Evolutionary conservation across 1,139 yeast species (phyloP).

Genomic region (Diutina neorugosa): DNA sequence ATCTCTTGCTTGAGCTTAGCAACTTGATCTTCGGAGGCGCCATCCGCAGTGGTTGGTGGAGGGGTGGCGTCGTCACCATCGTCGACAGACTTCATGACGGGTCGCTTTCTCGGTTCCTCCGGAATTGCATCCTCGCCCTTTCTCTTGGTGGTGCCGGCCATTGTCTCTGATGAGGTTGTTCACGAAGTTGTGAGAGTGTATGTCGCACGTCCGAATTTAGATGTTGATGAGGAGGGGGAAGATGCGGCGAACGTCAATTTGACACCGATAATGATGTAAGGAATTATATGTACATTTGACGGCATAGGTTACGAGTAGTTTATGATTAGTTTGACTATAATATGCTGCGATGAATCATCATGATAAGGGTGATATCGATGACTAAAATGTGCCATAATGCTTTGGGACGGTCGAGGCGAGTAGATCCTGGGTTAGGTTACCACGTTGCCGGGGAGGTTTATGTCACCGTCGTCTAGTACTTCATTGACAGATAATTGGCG

Average conservation of each 20-base stretch:
- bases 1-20: not conserved
- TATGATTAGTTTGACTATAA: not conserved
- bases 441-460: no score
- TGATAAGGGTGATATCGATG: no score
- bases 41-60: not conserved
- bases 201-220: not conserved
- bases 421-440: no score
- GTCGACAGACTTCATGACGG: not conserved
- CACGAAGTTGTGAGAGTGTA: not conserved
- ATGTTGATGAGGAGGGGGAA: not conserved
- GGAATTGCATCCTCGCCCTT: not conserved
- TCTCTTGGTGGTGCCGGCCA: not conserved
- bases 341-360: not conserved
- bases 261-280: not conserved
- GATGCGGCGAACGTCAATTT: not conserved
- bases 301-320: not conserved
- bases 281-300: not conserved
- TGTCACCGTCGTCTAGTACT: no score
- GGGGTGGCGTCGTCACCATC: not conserved
- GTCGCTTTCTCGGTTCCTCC: not conserved
- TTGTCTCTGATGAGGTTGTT: not conserved
- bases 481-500: slow-evolving; percentile 8
- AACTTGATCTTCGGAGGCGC: not conserved
- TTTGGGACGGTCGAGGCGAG: no score
- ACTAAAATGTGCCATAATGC: no score